phyloP scores from a whole-genome alignment of 768 basidiomycete genomes.

The Boletus bicolor region DNA sequence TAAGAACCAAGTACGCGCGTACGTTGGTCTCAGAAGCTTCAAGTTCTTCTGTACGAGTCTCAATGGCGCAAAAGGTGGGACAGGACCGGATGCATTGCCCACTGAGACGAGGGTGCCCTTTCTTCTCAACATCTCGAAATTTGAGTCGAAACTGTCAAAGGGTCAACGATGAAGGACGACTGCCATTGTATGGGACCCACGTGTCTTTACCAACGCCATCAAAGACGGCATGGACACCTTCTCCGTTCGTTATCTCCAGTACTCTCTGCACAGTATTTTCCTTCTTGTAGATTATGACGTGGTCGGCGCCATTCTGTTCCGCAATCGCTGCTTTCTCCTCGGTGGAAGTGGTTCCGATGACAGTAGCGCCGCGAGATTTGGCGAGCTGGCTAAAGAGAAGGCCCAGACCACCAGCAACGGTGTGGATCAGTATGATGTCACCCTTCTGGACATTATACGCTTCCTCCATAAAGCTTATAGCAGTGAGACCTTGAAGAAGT shows the following conservation, averaged over 20 bases:
- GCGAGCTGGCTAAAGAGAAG: conserved; percentile 66
- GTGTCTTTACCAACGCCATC: conserved; percentile 99
- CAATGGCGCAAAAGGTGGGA: conserved; percentile 70
- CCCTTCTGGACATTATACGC: conserved; percentile 79
- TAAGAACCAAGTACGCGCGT: conserved; percentile 15
- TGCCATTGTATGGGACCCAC: conserved; percentile 40
- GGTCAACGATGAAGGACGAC: conserved; percentile 3
- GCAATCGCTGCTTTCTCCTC: conserved; percentile 80
- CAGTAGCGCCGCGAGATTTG: conserved; percentile 72
- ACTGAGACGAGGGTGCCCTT: conserved; percentile 90
- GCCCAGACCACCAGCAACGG: conserved; percentile 88
- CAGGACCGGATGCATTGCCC: conserved; percentile 89
- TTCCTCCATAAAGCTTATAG: conserved; percentile 74
- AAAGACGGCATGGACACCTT: conserved; percentile 82
- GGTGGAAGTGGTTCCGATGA: conserved; percentile 92
- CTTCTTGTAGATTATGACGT: conserved; percentile 78
- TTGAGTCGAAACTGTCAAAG: conserved; percentile 58
- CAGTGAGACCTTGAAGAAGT: conserved; percentile 75
- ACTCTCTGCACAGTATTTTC: conserved; percentile 76
- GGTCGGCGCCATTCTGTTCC: conserved; percentile 73
- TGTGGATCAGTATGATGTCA: conserved; percentile 82
- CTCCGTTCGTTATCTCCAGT: conserved; percentile 69
- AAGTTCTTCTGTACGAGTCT: conserved; percentile 81
- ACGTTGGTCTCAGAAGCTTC: conserved; percentile 76
- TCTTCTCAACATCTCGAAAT: conserved; percentile 77